Percentiles rank a stretch among this genome's conserved stretches.
phyloP scores from a whole-genome alignment of 1,139 yeast genomes.

The Pichia terricola region DNA sequence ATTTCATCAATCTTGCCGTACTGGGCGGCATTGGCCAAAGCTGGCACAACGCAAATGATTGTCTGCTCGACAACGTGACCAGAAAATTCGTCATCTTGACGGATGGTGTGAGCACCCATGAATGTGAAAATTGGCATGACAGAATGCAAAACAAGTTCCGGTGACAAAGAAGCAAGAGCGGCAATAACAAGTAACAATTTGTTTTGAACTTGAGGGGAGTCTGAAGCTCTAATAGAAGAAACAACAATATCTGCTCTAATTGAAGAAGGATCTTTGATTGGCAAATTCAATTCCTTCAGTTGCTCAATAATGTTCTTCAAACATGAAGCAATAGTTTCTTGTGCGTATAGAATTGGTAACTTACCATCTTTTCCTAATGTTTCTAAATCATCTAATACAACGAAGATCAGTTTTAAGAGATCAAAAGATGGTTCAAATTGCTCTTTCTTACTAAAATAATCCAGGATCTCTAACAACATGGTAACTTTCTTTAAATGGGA shows the following conservation, averaged over 20 bases:
- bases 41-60: conserved; percentile 83
- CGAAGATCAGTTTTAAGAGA: conserved; percentile 51
- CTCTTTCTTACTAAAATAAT: conserved; percentile 32
- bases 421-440: conserved; percentile 37
- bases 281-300: conserved; percentile 31
- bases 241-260: conserved; percentile 86
- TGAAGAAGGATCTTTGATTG: conserved; percentile 48
- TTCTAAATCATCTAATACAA: conserved; percentile 73
- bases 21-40: conserved; percentile 58
- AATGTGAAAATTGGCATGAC: conserved; percentile 98
- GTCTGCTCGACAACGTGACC: conserved; percentile 91
- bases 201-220: conserved; percentile 92
- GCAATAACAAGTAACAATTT: conserved; percentile 77
- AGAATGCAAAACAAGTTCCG: conserved; percentile 86
- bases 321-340: conserved; percentile 83
- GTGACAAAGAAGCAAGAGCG: conserved; percentile 77
- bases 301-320: conserved; percentile 61
- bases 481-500: conserved; percentile 72
- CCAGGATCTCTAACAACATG: conserved; percentile 69
- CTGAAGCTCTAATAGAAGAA: conserved; percentile 78
- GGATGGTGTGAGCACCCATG: conserved; percentile 96
- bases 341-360: conserved; percentile 81
- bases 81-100: conserved; percentile 95
- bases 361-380: conserved; percentile 87
- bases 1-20: conserved; percentile 47